Evolutionary conservation across 148 eudicot genomes (phyloP), one percentile per base, ranked within the genome.

Genomic region (Vaccinium vitisidaea): DNA sequence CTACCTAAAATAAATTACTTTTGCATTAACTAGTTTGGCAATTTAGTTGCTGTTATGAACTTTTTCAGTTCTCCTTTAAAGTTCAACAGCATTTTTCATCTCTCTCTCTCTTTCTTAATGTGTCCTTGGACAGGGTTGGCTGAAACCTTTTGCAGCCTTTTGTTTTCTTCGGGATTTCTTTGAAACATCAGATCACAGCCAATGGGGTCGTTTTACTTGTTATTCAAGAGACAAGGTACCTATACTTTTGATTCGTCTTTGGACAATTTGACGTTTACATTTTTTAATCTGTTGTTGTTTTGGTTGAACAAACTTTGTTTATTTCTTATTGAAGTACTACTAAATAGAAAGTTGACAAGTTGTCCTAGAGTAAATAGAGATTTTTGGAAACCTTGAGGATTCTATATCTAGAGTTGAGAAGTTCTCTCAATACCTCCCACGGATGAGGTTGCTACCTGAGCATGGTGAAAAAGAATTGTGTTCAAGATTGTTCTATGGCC

Each of bases 161-260:
- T 97, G 99, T 86, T 97, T 95, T 82, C 92, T 97, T 70, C 95
- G 99, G 75, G 98, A 95, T 88, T 97, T 97, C 88, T 97, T 97
- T 84, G 98, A 91, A 87, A 97, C 98, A 78, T 93, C 99, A 67
- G 98, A 97, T 88, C 99, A 93, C 87, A 94, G 98, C 81, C 96
- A 97, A 83, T 97, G 99, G 99, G 99, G 99, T 50, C 94, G 92
- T 59, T 97, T 92, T 88, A 90, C 96, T 75, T 83, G 79, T 15
- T 97, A 91, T 91, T 91, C 99, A 70, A 79, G 88, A 58, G 91
- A 92, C 18, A 95, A 95, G 99, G 99, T 97, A 52, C 81, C 46
- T 70, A 18, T 56, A 11, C 65, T 15, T 84, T 75, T 86, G 21
- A 23, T 49, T 63, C 80, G 46, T 69, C 77, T 75, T 69, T 18